Evolutionary conservation across 495 filamentous ascomycete genomes (phyloP), one percentile per base, ranked within the genome.

Genomic region (Trichoderma virens): DNA sequence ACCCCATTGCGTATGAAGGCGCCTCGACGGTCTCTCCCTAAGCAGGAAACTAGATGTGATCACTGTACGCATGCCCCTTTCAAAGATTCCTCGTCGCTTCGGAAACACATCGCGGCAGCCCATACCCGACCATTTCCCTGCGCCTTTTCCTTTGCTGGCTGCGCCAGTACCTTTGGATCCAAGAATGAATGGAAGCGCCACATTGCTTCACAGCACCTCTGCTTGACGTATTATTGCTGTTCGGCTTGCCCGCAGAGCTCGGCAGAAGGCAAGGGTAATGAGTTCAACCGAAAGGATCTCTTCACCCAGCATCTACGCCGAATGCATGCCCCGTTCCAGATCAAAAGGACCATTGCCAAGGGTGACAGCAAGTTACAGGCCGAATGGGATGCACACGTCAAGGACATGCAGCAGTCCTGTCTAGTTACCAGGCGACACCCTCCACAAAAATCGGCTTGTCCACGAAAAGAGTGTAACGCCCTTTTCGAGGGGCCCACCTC

Each of bases 161-260:
- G 94, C 72, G 72, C 72, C 7, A 91, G 89, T 68, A 92, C 86
- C 0, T 97, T 98, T 70, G 87, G 86, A 11, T 92, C 90, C 39
- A 98, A 98, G 72, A 98, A 97, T 69, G 94, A 98, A 72, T 98
- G 75, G 75, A 95, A 97, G 73, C 86, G 94, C 0, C 94, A 98
- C 74, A 88, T 97, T 66, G 82, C 83, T 31, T 93, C 91, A 2
- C 90, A 97, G 69, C 94, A 98, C 72, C 79, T 98, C 64, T 90
- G 88, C 64, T 78, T 93, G 20, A 87, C 86, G 43, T 92, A 88
- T 74, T 98, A 90, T 74, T 86, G 90, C 41, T 98, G 94, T 73
- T 83, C 82, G 23, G 86, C 93, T 28, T 85, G 90, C 38, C 85
- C 84, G 5, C 80, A 83, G 25, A 89, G 86, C 70, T 84, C 79